Percentiles rank a stretch among this genome's conserved stretches.
Evolutionary conservation across 2,329 filamentous ascomycete species (phyloP).

Genomic region (Aspergillus pseudoglaucus): DNA sequence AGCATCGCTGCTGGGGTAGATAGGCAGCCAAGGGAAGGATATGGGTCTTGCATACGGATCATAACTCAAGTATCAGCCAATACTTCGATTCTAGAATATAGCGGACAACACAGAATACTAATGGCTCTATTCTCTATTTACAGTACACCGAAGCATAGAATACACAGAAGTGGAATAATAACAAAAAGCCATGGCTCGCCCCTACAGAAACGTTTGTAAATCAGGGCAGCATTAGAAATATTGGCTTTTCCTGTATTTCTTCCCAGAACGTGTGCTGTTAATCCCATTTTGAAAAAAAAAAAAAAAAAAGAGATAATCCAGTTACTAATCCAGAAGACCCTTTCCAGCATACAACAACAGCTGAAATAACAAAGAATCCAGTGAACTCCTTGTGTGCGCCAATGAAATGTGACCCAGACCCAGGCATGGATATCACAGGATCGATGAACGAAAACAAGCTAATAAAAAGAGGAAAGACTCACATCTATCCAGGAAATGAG

Average conservation of each 20-base stretch:
- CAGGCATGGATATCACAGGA: slow-evolving; percentile 20
- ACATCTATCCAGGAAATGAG: not conserved
- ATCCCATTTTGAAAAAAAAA: too few relatives aligned
- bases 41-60: not conserved
- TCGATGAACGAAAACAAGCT: slow-evolving; percentile 6
- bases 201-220: too few relatives aligned
- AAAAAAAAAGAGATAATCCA: not conserved
- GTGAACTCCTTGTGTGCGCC: slow-evolving; percentile 16
- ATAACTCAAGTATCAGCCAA: too few relatives aligned
- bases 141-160: not conserved
- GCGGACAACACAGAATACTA: not conserved
- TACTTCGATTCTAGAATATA: too few relatives aligned
- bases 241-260: not conserved
- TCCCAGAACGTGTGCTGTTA: not conserved
- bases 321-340: not conserved
- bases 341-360: not conserved
- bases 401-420: slow-evolving; percentile 19
- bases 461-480: slow-evolving; percentile 10
- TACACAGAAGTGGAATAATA: not conserved
- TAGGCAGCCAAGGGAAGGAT: not conserved
- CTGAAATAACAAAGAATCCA: slow-evolving; percentile 3
- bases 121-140: slow-evolving; percentile 1
- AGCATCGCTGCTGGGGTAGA: too few relatives aligned
- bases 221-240: not conserved
- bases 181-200: not conserved